A percentile compares a stretch with the other conserved stretches of the same genome.
Conservation (phyloP, 2,329 filamentous ascomycete species). For the Arthroderma sp. region DNA sequence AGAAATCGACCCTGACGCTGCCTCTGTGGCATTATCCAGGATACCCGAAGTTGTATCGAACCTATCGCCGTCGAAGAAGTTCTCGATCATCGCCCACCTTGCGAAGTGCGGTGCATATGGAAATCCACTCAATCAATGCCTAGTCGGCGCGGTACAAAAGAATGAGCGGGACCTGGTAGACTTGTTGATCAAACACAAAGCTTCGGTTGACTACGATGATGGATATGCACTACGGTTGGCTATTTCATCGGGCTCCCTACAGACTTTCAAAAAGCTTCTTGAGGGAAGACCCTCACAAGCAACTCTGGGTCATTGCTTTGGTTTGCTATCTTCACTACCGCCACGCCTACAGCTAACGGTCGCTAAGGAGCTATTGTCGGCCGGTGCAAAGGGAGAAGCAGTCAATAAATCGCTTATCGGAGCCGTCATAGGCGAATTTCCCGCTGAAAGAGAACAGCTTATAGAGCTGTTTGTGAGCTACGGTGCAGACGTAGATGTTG, state of each 20-base stretch:
- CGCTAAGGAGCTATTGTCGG: constrained; percentile 10
- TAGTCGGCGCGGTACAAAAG: constrained; percentile 16
- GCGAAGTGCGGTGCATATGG: constrained; percentile 15
- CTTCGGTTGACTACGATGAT: constrained; percentile 19
- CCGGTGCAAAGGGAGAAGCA: constrained; percentile 14
- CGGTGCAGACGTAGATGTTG: constrained; percentile 13
- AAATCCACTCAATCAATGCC: constrained; percentile 14
- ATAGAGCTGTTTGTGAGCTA: constrained; percentile 13
- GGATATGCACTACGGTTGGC: constrained; percentile 16
- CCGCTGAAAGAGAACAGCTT: constrained; percentile 10
- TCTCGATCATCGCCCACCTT: constrained; percentile 15
- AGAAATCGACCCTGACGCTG: constrained; percentile 35
- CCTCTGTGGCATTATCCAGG: constrained; percentile 32
- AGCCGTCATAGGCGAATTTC: constrained; percentile 7
- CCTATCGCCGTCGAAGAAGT: constrained; percentile 12
- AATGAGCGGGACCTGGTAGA: constrained; percentile 17
- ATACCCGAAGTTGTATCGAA: constrained; percentile 8
- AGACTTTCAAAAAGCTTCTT: constrained; percentile 13
- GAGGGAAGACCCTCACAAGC: constrained; percentile 12
- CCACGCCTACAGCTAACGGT: constrained; percentile 8
- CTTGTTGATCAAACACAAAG: constrained; percentile 16
- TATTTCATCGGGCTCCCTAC: constrained; percentile 10
- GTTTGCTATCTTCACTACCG: constrained; percentile 8
- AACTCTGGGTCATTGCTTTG: constrained; percentile 12
- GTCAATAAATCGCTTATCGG: constrained; percentile 9